phyloP scores from a whole-genome alignment of 768 basidiomycete genomes.

The Mycena pura region DNA sequence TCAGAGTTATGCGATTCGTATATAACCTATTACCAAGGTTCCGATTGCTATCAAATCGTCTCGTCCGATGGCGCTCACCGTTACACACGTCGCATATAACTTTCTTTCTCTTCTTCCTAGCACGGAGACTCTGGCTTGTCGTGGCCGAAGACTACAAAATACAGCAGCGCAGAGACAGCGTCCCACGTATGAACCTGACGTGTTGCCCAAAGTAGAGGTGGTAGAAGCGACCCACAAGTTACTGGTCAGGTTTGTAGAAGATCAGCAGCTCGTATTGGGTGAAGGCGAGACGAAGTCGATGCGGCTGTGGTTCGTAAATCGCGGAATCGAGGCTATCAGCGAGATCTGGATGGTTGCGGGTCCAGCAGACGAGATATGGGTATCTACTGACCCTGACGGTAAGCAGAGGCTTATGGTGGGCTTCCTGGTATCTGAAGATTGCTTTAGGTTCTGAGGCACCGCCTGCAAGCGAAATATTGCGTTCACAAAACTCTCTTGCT shows the following conservation, averaged over 20 bases:
- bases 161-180: slow-evolving; percentile 73
- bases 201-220: slow-evolving; percentile 64
- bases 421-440: not conserved
- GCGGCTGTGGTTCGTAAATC: slow-evolving; percentile 68
- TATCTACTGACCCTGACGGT: slow-evolving; percentile 39
- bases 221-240: slow-evolving; percentile 72
- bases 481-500: slow-evolving; percentile 59
- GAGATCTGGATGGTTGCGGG: slow-evolving; percentile 78
- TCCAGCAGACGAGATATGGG: slow-evolving; percentile 68
- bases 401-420: not conserved
- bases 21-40: slow-evolving; percentile 48
- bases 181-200: slow-evolving; percentile 76
- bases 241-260: slow-evolving; percentile 60
- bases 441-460: slow-evolving; percentile 17
- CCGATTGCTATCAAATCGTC: slow-evolving; percentile 66
- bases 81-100: slow-evolving; percentile 66
- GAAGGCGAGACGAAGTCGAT: slow-evolving; percentile 73
- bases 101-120: slow-evolving; percentile 79
- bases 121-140: slow-evolving; percentile 67
- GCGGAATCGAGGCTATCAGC: slow-evolving; percentile 61
- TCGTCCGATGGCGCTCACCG: slow-evolving; percentile 55
- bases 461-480: slow-evolving; percentile 43
- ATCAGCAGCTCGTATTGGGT: slow-evolving; percentile 55
- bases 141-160: slow-evolving; percentile 79
- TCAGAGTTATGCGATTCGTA: not conserved